Percentiles rank a stretch among this genome's conserved stretches.
Evolutionary conservation across 2,329 filamentous ascomycete species (phyloP).

Genomic region (Colletotrichum siamense): DNA sequence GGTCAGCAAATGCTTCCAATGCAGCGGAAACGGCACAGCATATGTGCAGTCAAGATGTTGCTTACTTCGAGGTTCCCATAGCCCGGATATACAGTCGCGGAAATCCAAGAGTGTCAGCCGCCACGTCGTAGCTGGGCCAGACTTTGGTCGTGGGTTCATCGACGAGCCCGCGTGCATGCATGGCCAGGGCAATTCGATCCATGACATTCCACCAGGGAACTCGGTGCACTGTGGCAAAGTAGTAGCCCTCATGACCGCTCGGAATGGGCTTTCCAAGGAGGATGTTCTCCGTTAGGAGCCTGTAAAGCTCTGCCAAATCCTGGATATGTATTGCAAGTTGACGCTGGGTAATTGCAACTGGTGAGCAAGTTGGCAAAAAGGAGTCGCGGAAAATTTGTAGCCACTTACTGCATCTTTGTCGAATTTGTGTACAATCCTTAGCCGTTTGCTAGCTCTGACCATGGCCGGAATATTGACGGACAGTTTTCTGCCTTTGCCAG

Average conservation of each 20-base stretch:
- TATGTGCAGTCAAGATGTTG: neutral
- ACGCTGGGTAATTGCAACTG: constrained; percentile 14
- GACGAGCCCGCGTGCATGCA: constrained; percentile 35
- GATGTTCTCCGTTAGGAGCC: constrained; percentile 31
- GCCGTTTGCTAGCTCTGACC: constrained; percentile 32
- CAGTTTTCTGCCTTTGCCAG: constrained; percentile 35
- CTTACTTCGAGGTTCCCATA: constrained; percentile 32
- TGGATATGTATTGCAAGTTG: constrained; percentile 32
- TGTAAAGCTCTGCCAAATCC: constrained; percentile 35
- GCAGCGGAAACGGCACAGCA: neutral
- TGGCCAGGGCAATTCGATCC: constrained; percentile 27
- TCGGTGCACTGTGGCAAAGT: constrained; percentile 35
- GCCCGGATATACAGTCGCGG: constrained; percentile 29
- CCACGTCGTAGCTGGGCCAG: constrained; percentile 36
- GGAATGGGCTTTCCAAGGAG: constrained; percentile 30
- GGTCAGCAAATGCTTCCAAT: neutral
- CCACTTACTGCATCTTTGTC: constrained; percentile 33
- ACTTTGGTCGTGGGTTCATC: constrained; percentile 23
- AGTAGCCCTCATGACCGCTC: constrained; percentile 36
- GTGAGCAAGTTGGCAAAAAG: neutral
- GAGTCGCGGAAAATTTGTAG: neutral
- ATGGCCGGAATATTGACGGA: constrained; percentile 36
- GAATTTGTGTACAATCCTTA: constrained; percentile 36
- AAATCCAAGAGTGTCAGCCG: constrained; percentile 34
- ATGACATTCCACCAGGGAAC: constrained; percentile 33